Evolutionary conservation across 495 filamentous ascomycete species (phyloP).

Genomic region (Geopyxis carbonaria): DNA sequence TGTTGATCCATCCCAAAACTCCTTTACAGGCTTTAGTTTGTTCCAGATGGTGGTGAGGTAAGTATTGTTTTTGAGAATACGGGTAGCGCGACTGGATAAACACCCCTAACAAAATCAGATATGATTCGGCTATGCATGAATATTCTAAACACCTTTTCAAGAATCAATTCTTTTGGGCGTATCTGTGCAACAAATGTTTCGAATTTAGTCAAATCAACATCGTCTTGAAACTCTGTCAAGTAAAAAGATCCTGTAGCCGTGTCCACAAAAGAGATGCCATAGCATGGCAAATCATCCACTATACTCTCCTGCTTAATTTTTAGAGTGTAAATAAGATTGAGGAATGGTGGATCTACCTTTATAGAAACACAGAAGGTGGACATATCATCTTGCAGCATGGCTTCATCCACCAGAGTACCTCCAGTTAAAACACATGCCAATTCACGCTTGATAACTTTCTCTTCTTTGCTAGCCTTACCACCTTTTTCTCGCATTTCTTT

Average conservation of each 20-base stretch:
- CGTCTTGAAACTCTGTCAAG: conserved; percentile 77
- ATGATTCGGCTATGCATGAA: not conserved
- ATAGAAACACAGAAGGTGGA: conserved; percentile 92
- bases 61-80: conserved; percentile 96
- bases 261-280: conserved; percentile 89
- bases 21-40: conserved; percentile 65
- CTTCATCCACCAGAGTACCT: conserved; percentile 84
- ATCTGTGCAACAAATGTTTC: conserved; percentile 95
- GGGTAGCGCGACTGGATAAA: conserved; percentile 64
- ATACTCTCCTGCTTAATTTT: conserved; percentile 34
- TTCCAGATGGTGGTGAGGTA: conserved; percentile 91
- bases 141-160: conserved; percentile 71
- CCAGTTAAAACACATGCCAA: conserved; percentile 76
- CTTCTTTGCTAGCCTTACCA: conserved; percentile 44
- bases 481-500: conserved; percentile 89
- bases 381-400: conserved; percentile 97
- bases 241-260: conserved; percentile 93
- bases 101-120: conserved; percentile 28
- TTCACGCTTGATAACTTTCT: conserved; percentile 87
- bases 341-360: conserved; percentile 31
- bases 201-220: conserved; percentile 88
- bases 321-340: not conserved
- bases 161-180: conserved; percentile 68
- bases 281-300: conserved; percentile 59
- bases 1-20: conserved; percentile 82